phyloP scores from a whole-genome alignment of 305 asterid genomes.

The Salvia sclarea region DNA sequence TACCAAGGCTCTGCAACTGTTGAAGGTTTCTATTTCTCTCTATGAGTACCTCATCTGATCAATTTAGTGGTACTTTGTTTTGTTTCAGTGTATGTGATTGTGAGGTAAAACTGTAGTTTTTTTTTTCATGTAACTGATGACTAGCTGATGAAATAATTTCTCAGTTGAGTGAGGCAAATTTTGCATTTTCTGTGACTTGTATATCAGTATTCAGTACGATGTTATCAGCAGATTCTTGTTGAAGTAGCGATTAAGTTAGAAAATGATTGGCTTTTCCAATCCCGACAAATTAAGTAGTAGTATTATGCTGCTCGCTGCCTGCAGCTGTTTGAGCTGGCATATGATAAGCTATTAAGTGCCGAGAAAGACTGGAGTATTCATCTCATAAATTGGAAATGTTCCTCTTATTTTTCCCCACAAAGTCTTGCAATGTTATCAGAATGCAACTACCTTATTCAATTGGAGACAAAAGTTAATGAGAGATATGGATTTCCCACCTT shows the following conservation, averaged over 20 bases:
- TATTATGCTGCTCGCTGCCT: no score
- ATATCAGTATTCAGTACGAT: neutral
- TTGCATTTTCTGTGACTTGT: neutral
- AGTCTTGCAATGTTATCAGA: neutral
- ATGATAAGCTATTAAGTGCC: no score
- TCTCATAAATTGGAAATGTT: no score
- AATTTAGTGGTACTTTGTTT: slow-evolving; percentile 7
- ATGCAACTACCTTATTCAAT: neutral
- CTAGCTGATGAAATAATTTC: neutral
- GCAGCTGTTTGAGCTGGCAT: no score
- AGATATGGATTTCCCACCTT: neutral
- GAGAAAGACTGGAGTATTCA: no score
- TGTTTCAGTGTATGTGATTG: neutral
- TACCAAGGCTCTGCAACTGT: slow-evolving; percentile 68
- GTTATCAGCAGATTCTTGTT: slow-evolving; percentile 5
- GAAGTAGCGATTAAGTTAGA: slow-evolving; percentile 2
- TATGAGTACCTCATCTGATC: neutral
- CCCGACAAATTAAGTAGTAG: no score
- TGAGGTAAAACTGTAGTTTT: neutral
- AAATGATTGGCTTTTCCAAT: no score
- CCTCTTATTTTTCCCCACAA: no score
- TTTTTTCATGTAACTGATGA: neutral
- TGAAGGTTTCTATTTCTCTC: slow-evolving; percentile 53
- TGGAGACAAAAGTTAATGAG: neutral
- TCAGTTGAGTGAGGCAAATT: slow-evolving; percentile 15